Conservation (phyloP, 176 grass and related monocot genomes). For the Aegilops sharonensis region DNA sequence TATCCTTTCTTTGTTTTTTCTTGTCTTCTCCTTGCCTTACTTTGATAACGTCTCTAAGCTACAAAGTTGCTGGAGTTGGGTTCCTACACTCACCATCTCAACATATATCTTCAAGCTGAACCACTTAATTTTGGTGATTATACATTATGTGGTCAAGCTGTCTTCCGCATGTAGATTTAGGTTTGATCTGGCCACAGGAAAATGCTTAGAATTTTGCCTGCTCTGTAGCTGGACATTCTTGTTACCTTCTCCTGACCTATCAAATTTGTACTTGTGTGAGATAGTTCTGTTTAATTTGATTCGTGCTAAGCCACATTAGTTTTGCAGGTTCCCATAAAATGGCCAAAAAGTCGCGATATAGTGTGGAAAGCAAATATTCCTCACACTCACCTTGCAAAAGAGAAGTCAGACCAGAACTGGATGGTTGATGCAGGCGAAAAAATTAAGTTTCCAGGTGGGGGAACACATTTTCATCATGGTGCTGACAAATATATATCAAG, state of each 20-base stretch:
- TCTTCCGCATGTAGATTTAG: conserved; percentile 15
- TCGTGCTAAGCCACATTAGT: not conserved
- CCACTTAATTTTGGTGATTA: not conserved
- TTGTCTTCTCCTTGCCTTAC: not conserved
- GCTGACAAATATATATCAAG: conserved; percentile 93
- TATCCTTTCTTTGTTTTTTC: conserved; percentile 1
- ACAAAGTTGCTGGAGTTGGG: not conserved
- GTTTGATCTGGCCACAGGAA: not conserved
- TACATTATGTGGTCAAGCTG: conserved; percentile 15
- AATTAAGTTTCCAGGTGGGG: conserved; percentile 92
- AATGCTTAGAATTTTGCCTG: not conserved
- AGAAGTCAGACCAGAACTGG: conserved; percentile 99
- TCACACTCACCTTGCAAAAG: conserved; percentile 93
- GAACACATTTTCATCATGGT: conserved; percentile 97
- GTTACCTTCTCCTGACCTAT: not conserved
- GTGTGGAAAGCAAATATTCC: conserved; percentile 99
- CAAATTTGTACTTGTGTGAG: not conserved
- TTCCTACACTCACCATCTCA: conserved; percentile 1
- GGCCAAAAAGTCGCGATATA: conserved; percentile 94
- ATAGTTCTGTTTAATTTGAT: conserved; percentile 17
- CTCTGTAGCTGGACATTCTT: not conserved
- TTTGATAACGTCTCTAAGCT: not conserved
- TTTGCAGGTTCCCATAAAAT: conserved; percentile 94
- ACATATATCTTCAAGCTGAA: conserved; percentile 18
- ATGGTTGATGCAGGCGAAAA: conserved; percentile 95